Evolutionary conservation across 2,329 filamentous ascomycete species (phyloP).

Genomic region (Rutstroemia sp.): DNA sequence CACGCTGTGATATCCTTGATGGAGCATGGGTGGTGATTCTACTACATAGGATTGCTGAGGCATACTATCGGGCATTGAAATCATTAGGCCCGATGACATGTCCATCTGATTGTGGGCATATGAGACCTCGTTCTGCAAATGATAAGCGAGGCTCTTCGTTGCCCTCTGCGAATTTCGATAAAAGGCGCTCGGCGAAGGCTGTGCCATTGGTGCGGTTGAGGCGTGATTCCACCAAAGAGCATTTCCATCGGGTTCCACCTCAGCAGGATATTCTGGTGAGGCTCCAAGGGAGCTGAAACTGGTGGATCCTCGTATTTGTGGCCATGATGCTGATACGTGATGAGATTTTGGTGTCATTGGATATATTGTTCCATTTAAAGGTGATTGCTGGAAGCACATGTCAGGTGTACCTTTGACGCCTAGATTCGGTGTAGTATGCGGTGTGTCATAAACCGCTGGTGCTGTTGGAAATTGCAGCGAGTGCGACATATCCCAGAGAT

Average conservation of each 20-base stretch:
- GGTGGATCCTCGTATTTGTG: conserved; percentile 16
- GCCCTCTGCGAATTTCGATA: conserved; percentile 23
- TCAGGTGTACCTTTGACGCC: conserved; percentile 18
- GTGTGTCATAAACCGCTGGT: conserved; percentile 18
- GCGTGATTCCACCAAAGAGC: conserved; percentile 28
- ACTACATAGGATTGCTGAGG: conserved; percentile 20
- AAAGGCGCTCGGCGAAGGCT: conserved; percentile 21
- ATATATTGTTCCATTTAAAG: conserved; percentile 13
- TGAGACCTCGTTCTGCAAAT: conserved; percentile 25
- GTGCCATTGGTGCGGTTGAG: conserved; percentile 21
- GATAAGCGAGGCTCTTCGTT: conserved; percentile 24
- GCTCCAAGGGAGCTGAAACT: conserved; percentile 12
- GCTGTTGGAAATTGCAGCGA: conserved; percentile 22
- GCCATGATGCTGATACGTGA: conserved; percentile 19
- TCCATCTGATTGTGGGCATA: conserved; percentile 17
- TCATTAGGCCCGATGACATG: conserved; percentile 23
- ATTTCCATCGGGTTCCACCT: conserved; percentile 13
- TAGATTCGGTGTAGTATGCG: conserved; percentile 21
- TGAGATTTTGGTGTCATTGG: conserved; percentile 23
- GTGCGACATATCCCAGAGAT: conserved; percentile 23
- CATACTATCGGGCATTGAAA: conserved; percentile 22
- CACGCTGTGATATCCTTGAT: conserved; percentile 13
- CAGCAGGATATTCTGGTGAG: conserved; percentile 7
- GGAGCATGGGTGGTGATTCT: conserved; percentile 15
- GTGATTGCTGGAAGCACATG: conserved; percentile 15